Percentiles rank a stretch among this genome's conserved stretches.
Evolutionary conservation across 805 yeast genomes (phyloP).

Genomic region (Ogataea ramenticola): DNA sequence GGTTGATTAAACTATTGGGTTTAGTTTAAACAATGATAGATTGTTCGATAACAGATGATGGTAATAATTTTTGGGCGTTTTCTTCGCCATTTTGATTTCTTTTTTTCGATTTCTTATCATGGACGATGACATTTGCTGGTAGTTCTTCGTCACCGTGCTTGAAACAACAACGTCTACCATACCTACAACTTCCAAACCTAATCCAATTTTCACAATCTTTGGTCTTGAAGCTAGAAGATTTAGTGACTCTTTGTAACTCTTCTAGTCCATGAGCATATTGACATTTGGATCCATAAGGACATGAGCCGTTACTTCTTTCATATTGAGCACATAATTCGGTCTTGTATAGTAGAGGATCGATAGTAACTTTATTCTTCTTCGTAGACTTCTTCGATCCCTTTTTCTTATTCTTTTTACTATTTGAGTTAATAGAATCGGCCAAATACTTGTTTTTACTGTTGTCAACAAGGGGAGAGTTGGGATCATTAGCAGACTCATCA

Average conservation of each 20-base stretch:
- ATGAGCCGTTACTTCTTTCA: slow-evolving; percentile 50
- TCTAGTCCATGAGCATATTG: slow-evolving; percentile 88
- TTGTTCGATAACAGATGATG: neutral
- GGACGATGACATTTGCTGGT: neutral
- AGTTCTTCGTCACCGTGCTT: slow-evolving; percentile 53
- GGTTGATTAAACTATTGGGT: too few species aligned
- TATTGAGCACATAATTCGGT: slow-evolving; percentile 85
- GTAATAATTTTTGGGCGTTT: neutral
- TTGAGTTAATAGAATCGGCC: too few species aligned
- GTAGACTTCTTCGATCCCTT: neutral
- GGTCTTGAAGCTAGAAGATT: slow-evolving; percentile 82
- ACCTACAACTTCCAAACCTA: slow-evolving; percentile 73
- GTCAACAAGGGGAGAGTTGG: neutral
- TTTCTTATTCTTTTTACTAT: neutral
- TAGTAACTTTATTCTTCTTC: neutral
- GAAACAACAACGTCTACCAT: slow-evolving; percentile 89
- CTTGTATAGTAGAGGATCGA: slow-evolving; percentile 63
- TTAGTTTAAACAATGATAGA: neutral
- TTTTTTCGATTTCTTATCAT: neutral
- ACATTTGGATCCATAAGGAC: slow-evolving; percentile 88
- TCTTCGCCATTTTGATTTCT: neutral
- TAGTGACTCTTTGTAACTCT: slow-evolving; percentile 65
- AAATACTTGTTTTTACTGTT: too few species aligned
- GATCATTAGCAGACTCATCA: slow-evolving; percentile 1
- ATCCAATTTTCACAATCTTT: slow-evolving; percentile 89